Percentiles rank a stretch among this genome's conserved stretches.
These are phyloP conservation scores for Phyllosticta citriasiana DNA, from an alignment of 2,329 filamentous ascomycete species.

Conservation along the genomic window DNA sequence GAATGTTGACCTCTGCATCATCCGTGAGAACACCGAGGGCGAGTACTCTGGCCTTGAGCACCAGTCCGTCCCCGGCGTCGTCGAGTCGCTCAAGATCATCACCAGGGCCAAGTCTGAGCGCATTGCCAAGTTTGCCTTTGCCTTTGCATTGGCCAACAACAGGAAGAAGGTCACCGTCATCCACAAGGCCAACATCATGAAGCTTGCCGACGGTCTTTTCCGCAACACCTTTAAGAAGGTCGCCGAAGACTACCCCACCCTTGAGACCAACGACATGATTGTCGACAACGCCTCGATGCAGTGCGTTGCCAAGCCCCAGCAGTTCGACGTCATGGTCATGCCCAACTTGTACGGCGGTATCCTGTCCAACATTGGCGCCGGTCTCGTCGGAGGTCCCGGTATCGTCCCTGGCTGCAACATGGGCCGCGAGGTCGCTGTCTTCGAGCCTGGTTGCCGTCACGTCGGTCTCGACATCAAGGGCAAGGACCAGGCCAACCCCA, in stretches of 20 bases:
- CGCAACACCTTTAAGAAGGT: constrained; percentile 91
- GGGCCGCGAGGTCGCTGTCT: constrained; percentile 95
- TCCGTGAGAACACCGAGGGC: constrained; percentile 99
- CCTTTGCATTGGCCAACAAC: constrained; percentile 96
- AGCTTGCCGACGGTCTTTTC: constrained; percentile 97
- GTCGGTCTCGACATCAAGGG: constrained; percentile 99
- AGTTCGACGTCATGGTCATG: constrained; percentile 99
- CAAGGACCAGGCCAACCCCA: constrained; percentile 98
- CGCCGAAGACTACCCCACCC: constrained; percentile 87
- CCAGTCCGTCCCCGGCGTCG: constrained; percentile 90
- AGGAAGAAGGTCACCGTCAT: constrained; percentile 99
- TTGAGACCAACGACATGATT: constrained; percentile 99
- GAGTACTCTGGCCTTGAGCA: constrained; percentile 99
- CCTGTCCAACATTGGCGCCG: constrained; percentile 95
- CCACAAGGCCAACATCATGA: constrained; percentile 99
- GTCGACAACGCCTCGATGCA: constrained; percentile 99
- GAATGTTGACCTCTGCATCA: constrained; percentile 96
- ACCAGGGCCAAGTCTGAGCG: constrained; percentile 98
- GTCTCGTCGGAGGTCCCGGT: constrained; percentile 91
- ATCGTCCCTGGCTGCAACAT: constrained; percentile 99
- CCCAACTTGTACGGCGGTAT: constrained; percentile 99
- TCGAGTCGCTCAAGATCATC: constrained; percentile 99
- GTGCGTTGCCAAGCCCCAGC: constrained; percentile 88
- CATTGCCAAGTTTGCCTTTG: constrained; percentile 97
- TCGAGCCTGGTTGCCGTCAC: constrained; percentile 98